A percentile compares a stretch with the other conserved stretches of the same genome.
phyloP scores from a whole-genome alignment of 1,284 basidiomycete genomes.

The Cerioporus squamosus region DNA sequence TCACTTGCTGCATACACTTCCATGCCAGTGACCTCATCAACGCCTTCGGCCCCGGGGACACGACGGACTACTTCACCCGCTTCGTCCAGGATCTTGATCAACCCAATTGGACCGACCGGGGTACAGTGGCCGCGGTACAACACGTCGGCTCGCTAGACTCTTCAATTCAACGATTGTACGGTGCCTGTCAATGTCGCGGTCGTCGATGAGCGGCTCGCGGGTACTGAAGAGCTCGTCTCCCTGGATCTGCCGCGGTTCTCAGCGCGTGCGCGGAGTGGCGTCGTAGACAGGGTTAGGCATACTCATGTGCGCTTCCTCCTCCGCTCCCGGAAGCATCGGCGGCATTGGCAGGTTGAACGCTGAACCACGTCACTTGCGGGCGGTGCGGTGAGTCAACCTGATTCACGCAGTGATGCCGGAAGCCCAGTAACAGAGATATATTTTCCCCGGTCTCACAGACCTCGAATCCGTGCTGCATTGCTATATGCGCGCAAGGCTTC shows the following conservation, averaged over 20 bases:
- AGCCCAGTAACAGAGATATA: no score
- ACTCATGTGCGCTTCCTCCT: no score
- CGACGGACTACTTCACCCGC: constrained; percentile 27
- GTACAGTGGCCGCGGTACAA: constrained; percentile 25
- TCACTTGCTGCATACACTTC: not conserved
- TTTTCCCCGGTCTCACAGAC: no score
- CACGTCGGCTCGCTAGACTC: constrained; percentile 11
- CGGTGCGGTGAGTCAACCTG: no score
- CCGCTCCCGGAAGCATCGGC: no score
- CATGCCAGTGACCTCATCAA: constrained; percentile 27
- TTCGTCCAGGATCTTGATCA: constrained; percentile 30
- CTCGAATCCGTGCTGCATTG: no score
- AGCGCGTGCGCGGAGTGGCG: no score
- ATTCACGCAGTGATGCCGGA: no score
- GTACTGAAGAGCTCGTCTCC: constrained; percentile 43
- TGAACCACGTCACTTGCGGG: no score
- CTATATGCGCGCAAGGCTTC: no score
- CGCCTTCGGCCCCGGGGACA: constrained; percentile 22
- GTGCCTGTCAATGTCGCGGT: constrained; percentile 27
- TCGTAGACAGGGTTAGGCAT: no score
- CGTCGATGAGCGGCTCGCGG: constrained; percentile 36
- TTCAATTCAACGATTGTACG: constrained; percentile 27
- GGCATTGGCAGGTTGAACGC: no score
- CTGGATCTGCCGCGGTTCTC: constrained; percentile 22
- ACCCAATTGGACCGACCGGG: constrained; percentile 25